Conservation (phyloP, 177 flowering plant genomes). For the Vitis hybrid region DNA sequence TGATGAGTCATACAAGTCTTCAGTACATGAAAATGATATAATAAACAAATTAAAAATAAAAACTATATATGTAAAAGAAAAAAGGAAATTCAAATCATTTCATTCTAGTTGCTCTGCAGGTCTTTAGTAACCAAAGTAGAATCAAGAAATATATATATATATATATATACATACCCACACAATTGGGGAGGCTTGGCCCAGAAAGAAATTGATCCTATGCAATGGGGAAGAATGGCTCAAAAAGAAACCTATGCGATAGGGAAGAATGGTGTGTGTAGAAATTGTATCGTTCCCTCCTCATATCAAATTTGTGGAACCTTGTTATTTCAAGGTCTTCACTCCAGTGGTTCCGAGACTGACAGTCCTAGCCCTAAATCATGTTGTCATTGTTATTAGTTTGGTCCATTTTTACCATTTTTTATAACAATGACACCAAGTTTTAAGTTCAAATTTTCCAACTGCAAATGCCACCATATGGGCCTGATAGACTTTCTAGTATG, state of each 20-base stretch:
- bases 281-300: too few species aligned
- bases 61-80: background rate
- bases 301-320: too few species aligned
- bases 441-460: background rate
- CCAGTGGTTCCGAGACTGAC: too few species aligned
- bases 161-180: too few species aligned
- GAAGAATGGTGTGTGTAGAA: too few species aligned
- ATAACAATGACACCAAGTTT: background rate
- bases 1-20: background rate
- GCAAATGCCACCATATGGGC: background rate
- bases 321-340: too few species aligned
- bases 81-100: background rate
- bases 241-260: too few species aligned
- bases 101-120: background rate
- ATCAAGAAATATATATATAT: too few species aligned
- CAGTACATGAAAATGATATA: background rate
- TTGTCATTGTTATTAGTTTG: too few species aligned
- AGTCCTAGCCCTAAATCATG: too few species aligned
- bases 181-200: background rate
- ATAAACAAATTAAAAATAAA: background rate
- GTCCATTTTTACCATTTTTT: too few species aligned
- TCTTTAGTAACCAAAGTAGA: background rate
- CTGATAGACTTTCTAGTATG: background rate
- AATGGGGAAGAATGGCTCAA: too few species aligned
- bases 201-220: background rate